Evolutionary conservation across 2,329 filamentous ascomycete species (phyloP).

Genomic region (Aspergillus awamori): DNA sequence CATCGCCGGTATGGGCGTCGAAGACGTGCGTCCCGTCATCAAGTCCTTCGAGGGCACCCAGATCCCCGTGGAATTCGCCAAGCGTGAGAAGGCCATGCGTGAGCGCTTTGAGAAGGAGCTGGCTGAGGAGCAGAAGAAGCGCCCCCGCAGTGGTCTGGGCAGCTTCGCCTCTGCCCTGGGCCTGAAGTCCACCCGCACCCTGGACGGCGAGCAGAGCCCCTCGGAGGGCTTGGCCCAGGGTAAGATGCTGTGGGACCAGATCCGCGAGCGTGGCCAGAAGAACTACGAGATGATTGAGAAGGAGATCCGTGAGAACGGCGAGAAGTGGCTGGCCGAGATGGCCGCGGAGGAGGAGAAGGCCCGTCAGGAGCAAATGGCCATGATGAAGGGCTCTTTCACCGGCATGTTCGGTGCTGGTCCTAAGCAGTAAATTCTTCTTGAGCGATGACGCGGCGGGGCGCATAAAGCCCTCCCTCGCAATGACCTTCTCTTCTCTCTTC

Average conservation of each 20-base stretch:
- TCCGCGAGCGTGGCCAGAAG: conserved; percentile 85
- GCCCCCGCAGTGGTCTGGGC: conserved; percentile 63
- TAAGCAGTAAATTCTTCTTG: conserved; percentile 24
- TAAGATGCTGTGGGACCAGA: conserved; percentile 96
- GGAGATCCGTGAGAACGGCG: conserved; percentile 89
- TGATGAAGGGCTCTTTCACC: conserved; percentile 79
- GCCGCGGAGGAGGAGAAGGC: conserved; percentile 83
- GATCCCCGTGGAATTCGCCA: conserved; percentile 87
- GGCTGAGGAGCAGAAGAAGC: conserved; percentile 67
- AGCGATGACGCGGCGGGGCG: background rate
- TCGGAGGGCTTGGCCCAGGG: conserved; percentile 82
- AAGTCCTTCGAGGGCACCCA: conserved; percentile 87
- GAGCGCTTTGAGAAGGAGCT: conserved; percentile 82
- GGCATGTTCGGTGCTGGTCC: conserved; percentile 53
- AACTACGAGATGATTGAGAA: conserved; percentile 88
- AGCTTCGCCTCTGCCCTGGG: conserved; percentile 74
- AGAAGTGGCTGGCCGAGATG: conserved; percentile 95
- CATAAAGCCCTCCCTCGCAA: conserved; percentile 8
- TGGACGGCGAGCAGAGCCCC: conserved; percentile 69
- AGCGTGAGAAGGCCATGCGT: conserved; percentile 81
- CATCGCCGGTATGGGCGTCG: conserved; percentile 87
- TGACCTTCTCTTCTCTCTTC: conserved; percentile 11
- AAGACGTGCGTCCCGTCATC: conserved; percentile 82
- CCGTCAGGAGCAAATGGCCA: conserved; percentile 87
- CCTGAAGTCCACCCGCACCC: conserved; percentile 67